Evolutionary conservation across 2,329 filamentous ascomycete species (phyloP).

Genomic region (Sphaerulina vaccinii): DNA sequence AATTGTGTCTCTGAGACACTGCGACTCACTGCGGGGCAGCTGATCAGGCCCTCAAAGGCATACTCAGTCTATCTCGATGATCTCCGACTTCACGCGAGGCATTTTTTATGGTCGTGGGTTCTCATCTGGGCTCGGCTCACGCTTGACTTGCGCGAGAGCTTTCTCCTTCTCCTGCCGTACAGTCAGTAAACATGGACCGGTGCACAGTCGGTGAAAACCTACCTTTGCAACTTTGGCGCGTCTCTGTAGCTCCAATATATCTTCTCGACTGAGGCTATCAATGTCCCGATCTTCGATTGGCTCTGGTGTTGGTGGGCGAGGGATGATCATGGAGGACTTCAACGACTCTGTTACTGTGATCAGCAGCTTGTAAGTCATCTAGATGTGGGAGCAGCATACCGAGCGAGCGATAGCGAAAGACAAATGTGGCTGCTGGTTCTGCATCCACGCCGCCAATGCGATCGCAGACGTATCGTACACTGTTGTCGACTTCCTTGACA

Average conservation of each 20-base stretch:
- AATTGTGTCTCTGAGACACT: too few relatives aligned
- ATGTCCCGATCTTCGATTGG: constrained; percentile 19
- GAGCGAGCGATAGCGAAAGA: constrained; percentile 27
- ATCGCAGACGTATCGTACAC: neutral
- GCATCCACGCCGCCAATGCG: neutral
- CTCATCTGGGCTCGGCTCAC: constrained; percentile 16
- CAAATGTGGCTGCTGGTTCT: constrained; percentile 15
- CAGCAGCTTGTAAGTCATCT: neutral
- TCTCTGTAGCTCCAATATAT: constrained; percentile 6
- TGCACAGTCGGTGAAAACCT: neutral
- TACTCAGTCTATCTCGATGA: neutral
- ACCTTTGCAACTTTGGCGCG: neutral
- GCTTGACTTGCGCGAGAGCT: constrained; percentile 21
- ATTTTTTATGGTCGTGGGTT: constrained; percentile 7
- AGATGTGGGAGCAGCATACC: constrained; percentile 11
- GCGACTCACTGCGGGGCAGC: too few relatives aligned
- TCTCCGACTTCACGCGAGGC: neutral
- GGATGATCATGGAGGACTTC: constrained; percentile 26
- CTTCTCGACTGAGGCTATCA: neutral
- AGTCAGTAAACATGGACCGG: neutral
- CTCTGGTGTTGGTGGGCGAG: constrained; percentile 25
- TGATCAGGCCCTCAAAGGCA: neutral
- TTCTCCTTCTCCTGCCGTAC: neutral
- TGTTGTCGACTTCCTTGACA: neutral
- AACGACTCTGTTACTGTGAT: constrained; percentile 17